Conservation (phyloP, 352 stramenopile species). For the Phytophthora melonis region DNA sequence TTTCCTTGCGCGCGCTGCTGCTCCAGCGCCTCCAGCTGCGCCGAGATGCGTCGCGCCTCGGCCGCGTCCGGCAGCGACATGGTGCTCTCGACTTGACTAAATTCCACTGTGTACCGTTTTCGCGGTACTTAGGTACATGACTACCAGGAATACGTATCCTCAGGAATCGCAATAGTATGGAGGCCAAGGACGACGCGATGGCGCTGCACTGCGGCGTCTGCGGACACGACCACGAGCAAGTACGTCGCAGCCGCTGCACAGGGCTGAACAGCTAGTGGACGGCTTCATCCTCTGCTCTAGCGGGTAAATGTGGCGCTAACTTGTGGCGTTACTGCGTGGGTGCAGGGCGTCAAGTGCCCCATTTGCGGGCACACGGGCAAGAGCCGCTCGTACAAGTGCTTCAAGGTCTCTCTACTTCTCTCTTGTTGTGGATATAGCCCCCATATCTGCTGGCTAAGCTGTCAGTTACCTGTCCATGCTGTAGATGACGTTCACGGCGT, state of each 20-base stretch:
- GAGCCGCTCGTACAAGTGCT: constrained; percentile 67
- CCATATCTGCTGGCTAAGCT: neutral
- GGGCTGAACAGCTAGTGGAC: neutral
- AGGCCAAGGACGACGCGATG: constrained; percentile 24
- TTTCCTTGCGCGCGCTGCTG: constrained; percentile 35
- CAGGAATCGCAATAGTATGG: constrained; percentile 20
- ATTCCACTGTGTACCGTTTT: constrained; percentile 15
- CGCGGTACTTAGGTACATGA: constrained; percentile 11
- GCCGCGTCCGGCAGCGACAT: constrained; percentile 35
- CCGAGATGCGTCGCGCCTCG: constrained; percentile 46
- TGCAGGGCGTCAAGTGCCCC: constrained; percentile 62
- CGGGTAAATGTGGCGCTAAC: constrained; percentile 3
- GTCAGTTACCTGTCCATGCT: constrained; percentile 1
- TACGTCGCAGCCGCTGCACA: constrained; percentile 12
- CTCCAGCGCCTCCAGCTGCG: constrained; percentile 44
- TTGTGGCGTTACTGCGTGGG: neutral
- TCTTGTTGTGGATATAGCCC: neutral
- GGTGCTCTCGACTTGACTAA: neutral
- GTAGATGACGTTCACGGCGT: constrained; percentile 48
- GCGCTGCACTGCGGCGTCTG: constrained; percentile 33
- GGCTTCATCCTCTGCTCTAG: neutral
- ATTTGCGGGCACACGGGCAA: constrained; percentile 78
- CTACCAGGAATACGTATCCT: neutral
- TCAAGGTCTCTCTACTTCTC: constrained; percentile 43
- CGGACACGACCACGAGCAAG: constrained; percentile 41